Percentiles rank a stretch among this genome's conserved stretches.
Evolutionary conservation across 495 filamentous ascomycete species (phyloP).

Genomic region (Neurospora sp.): DNA sequence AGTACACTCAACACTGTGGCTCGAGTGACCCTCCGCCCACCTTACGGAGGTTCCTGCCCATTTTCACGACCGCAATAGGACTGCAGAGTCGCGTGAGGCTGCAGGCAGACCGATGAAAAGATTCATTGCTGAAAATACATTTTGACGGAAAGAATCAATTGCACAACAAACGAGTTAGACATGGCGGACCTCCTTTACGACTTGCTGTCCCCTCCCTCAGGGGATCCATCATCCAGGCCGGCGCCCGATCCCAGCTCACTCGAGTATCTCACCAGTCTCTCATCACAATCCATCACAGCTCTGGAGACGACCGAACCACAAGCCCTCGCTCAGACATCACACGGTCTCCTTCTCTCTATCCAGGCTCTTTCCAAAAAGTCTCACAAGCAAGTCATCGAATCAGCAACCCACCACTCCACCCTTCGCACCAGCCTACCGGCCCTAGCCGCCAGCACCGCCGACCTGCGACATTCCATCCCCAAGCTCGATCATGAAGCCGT

Average conservation of each 20-base stretch:
- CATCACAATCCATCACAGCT: conserved; percentile 66
- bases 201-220: conserved; percentile 13
- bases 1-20: too few species aligned
- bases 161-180: too few species aligned
- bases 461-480: conserved; percentile 64
- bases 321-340: conserved; percentile 67
- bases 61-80: too few species aligned
- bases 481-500: conserved; percentile 69
- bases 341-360: conserved; percentile 75
- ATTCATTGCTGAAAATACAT: too few species aligned
- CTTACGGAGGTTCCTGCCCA: too few species aligned
- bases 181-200: conserved; percentile 30
- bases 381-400: conserved; percentile 76
- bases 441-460: conserved; percentile 51
- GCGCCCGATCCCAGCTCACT: conserved; percentile 62
- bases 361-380: conserved; percentile 87
- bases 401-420: conserved; percentile 64
- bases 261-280: conserved; percentile 67
- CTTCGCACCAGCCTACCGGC: conserved; percentile 56
- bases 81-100: too few species aligned
- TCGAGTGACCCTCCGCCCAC: too few species aligned
- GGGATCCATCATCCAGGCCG: conserved; percentile 4
- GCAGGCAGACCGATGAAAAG: too few species aligned
- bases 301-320: conserved; percentile 68
- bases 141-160: too few species aligned